A percentile compares a stretch with the other conserved stretches of the same genome.
phyloP scores from a whole-genome alignment of 2,329 filamentous ascomycete genomes.

The Periconia macrospinosa region DNA sequence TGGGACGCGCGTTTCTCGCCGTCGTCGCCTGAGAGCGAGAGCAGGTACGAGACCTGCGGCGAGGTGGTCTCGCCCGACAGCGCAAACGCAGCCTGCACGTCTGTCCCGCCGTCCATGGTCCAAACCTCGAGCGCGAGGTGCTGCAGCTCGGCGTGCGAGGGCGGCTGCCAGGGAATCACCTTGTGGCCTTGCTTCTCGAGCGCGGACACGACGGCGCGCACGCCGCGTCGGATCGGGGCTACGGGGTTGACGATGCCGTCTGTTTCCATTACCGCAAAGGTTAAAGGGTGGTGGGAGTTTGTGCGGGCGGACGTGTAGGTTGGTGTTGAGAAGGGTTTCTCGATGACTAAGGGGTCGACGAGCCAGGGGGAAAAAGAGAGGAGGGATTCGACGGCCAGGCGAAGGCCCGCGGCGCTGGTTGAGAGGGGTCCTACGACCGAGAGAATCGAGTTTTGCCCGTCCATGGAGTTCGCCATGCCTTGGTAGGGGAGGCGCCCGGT shows the following conservation, averaged over 20 bases:
- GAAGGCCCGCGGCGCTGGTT: constrained; percentile 57
- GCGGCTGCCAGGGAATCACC: constrained; percentile 30
- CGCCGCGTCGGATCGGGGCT: constrained; percentile 39
- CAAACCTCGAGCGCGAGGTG: constrained; percentile 28
- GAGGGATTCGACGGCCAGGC: constrained; percentile 59
- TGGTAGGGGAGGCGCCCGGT: constrained; percentile 52
- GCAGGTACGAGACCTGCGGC: constrained; percentile 26
- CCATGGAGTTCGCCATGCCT: constrained; percentile 61
- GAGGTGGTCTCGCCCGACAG: constrained; percentile 37
- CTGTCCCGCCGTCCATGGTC: constrained; percentile 34
- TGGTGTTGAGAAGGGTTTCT: constrained; percentile 65
- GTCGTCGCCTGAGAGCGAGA: constrained; percentile 1
- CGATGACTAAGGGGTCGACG: constrained; percentile 65
- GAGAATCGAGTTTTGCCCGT: constrained; percentile 64
- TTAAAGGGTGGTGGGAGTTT: constrained; percentile 41
- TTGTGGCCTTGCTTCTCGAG: constrained; percentile 32
- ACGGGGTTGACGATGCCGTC: constrained; percentile 41
- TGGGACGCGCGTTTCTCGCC: constrained; percentile 28
- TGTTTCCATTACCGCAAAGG: constrained; percentile 34
- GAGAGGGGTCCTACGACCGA: constrained; percentile 67
- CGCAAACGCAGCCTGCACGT: constrained; percentile 33
- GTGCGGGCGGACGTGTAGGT: constrained; percentile 39
- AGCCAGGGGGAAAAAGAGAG: constrained; percentile 66
- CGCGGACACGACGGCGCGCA: constrained; percentile 27
- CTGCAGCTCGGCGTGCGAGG: constrained; percentile 22